Base-by-base conservation (phyloP, 192 early-diverging fungal species). In the Mortierella hygrophila region DNA sequence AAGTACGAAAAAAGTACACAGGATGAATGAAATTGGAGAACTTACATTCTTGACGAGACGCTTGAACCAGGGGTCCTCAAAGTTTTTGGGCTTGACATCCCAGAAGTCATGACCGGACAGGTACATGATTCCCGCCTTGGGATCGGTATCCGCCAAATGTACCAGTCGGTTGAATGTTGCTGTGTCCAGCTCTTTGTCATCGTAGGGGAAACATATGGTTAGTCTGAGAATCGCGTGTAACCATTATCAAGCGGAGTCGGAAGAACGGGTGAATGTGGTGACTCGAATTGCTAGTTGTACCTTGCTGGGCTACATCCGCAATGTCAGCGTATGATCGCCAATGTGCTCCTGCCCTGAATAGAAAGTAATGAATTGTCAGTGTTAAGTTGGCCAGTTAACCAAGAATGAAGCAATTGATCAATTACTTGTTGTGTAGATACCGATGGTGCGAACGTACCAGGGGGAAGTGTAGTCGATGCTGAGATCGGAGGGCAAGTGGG, bases 11-110 rank as follows among this genome's bases (percentile, higher is more conserved):
- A 68, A 80, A 72, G 21, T 26, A 42, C 44, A 54, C 21, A 54
- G 65, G 49, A 11, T 47, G 38, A 32, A 26, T 29, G 38, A 20
- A 29, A 38, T 18, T 47, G 11, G 15, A 20, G 68, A 16, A 72
- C 77, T 70, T 91, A 92, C 92, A 77, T 89, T 88, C 49, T 86
- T 83, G 23, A 91, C 82, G 68, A 93, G 68, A 47, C 83, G 74
- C 21, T 88, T 88, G 79, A 94, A 95, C 93, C 93, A 95, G 9
- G 94, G 94, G n/a, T 94, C 88, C 11, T 88, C 80, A 72, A 90
- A 91, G 49, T 85, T 83, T 57, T 89, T 85, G 26, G 89, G 89
- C 49, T 88, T 80, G 46, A 85, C 81, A 44, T 93, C 91, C 86
- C 88, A 95, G 71, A 91, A 94, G 72, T 95, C 92, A 65, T 89